Evolutionary conservation across 352 stramenopile species (phyloP).

Genomic region (Phytophthora niederhauseri): DNA sequence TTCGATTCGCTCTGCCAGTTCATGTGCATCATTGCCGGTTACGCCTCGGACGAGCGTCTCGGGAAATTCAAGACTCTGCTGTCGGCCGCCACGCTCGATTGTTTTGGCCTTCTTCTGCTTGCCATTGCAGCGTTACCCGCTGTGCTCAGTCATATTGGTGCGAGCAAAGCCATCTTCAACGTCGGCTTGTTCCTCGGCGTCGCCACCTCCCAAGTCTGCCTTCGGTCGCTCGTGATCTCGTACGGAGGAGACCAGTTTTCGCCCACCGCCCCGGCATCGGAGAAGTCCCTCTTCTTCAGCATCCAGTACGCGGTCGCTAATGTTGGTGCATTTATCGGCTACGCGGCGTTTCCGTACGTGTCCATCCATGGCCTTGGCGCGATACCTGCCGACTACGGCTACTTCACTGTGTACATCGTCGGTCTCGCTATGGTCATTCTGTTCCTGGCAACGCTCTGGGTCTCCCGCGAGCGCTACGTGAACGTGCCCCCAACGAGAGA

Average conservation of each 20-base stretch:
- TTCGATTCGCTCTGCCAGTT: conserved; percentile 67
- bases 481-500: neutral
- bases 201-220: neutral
- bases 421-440: neutral
- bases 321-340: neutral
- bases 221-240: neutral
- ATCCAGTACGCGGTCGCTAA: conserved; percentile 1
- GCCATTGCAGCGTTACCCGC: neutral
- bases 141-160: neutral
- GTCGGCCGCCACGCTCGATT: neutral
- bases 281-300: conserved; percentile 1
- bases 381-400: neutral
- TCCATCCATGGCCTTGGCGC: neutral
- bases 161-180: neutral
- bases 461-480: neutral
- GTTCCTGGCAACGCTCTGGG: neutral
- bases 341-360: neutral
- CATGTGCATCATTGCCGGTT: conserved; percentile 52
- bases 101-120: neutral
- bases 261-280: neutral
- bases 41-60: conserved; percentile 58
- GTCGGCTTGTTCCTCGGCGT: neutral
- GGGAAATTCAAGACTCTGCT: conserved; percentile 38
- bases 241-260: neutral
- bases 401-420: neutral